phyloP scores from a whole-genome alignment of 257 asterid species.

The Anisodus acutangulus region DNA sequence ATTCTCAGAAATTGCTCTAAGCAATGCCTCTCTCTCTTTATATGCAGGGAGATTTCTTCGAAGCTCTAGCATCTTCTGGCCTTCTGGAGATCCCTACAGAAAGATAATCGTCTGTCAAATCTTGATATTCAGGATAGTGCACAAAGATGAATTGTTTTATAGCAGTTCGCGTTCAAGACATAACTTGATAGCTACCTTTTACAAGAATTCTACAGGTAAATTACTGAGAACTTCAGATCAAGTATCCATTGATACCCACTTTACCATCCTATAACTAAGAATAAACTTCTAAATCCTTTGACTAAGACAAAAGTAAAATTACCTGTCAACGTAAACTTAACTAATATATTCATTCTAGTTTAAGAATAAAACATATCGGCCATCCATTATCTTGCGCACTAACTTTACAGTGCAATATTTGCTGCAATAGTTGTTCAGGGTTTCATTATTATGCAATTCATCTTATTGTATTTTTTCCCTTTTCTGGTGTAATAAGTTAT shows the following conservation, averaged over 20 bases:
- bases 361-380: not conserved
- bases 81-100: constrained; percentile 72
- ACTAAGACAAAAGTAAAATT: constrained; percentile 1
- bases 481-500: not conserved
- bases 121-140: not conserved
- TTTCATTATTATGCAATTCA: not conserved
- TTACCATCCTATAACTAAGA: not conserved
- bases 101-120: constrained; percentile 1
- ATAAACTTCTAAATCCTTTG: not conserved
- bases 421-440: not conserved
- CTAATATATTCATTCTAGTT: not conserved
- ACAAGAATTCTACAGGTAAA: not conserved
- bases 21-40: constrained; percentile 65
- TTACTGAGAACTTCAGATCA: constrained; percentile 14
- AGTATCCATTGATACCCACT: not conserved
- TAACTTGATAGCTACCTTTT: not conserved
- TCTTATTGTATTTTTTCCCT: not conserved
- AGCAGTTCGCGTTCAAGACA: not conserved
- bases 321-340: not conserved
- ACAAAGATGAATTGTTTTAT: not conserved
- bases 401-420: not conserved
- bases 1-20: constrained; percentile 61
- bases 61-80: constrained; percentile 77
- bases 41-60: constrained; percentile 80
- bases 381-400: not conserved